phyloP scores from a whole-genome alignment of 192 early-diverging fungal species.

The Gaertneriomyces sp. region DNA sequence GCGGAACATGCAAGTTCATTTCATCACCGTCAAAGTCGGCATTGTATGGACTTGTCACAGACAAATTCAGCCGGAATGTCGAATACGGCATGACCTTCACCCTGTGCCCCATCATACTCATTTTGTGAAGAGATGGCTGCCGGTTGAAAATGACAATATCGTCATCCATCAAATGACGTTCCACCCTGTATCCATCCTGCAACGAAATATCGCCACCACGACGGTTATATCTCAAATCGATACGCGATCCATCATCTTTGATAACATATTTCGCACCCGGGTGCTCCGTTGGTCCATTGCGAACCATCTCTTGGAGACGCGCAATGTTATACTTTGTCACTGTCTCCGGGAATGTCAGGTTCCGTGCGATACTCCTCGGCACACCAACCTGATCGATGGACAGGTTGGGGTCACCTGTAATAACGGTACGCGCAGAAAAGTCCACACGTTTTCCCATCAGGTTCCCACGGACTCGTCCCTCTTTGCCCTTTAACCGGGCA shows the following conservation, averaged over 20 bases:
- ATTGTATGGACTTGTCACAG: slow-evolving; percentile 97
- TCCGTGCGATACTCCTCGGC: slow-evolving; percentile 93
- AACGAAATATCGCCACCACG: slow-evolving; percentile 81
- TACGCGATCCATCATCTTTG: slow-evolving; percentile 87
- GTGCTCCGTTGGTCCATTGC: slow-evolving; percentile 87
- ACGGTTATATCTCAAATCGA: slow-evolving; percentile 81
- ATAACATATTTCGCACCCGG: slow-evolving; percentile 98
- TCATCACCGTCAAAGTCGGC: slow-evolving; percentile 99
- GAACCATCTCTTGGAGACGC: slow-evolving; percentile 77
- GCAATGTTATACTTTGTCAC: slow-evolving; percentile 97
- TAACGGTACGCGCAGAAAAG: slow-evolving; percentile 98
- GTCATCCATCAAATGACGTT: slow-evolving; percentile 90
- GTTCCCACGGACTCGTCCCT: slow-evolving; percentile 97
- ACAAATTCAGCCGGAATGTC: slow-evolving; percentile 96
- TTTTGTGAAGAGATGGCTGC: slow-evolving; percentile 97
- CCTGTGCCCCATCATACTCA: slow-evolving; percentile 99
- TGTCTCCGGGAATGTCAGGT: slow-evolving; percentile 93
- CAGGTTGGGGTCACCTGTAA: slow-evolving; percentile 97
- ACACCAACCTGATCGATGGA: slow-evolving; percentile 99
- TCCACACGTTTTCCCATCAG: slow-evolving; percentile 99
- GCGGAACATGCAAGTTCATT: slow-evolving; percentile 99
- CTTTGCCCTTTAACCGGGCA: slow-evolving; percentile 96
- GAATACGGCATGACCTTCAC: slow-evolving; percentile 99
- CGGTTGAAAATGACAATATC: slow-evolving; percentile 99
- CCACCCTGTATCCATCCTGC: slow-evolving; percentile 89